Evolutionary conservation across 345 rosid genomes (phyloP).

Genomic region (Toxicodendron radicans): DNA sequence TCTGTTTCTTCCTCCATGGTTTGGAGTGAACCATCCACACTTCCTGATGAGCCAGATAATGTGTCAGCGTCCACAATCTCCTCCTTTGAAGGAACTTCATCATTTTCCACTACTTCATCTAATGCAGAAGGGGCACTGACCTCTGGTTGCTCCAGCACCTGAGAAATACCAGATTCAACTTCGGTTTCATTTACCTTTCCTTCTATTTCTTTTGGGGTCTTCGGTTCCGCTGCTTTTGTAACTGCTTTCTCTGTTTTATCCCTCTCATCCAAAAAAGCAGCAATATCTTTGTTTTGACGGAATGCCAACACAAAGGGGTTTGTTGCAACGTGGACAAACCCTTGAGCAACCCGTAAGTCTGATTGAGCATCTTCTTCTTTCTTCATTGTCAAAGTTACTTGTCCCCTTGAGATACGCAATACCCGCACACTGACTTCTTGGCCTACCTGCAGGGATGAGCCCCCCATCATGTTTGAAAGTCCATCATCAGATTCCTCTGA

Average conservation of each 20-base stretch:
- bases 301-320: constrained; percentile 83
- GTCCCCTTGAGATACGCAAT: constrained; percentile 63
- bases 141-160: constrained; percentile 26
- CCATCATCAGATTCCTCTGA: constrained; percentile 79
- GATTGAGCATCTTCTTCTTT: constrained; percentile 49
- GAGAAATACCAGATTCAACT: constrained; percentile 33
- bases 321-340: constrained; percentile 62
- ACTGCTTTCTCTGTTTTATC: constrained; percentile 44
- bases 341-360: constrained; percentile 45
- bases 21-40: constrained; percentile 26
- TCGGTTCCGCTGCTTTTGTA: constrained; percentile 18
- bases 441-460: constrained; percentile 61
- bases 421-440: constrained; percentile 80
- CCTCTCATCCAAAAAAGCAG: constrained; percentile 73
- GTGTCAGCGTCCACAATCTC: constrained; percentile 11
- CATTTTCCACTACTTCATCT: constrained; percentile 26
- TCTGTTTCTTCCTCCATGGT: constrained; percentile 26
- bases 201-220: constrained; percentile 22
- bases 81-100: constrained; percentile 21
- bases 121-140: constrained; percentile 22
- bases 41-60: constrained; percentile 15
- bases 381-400: constrained; percentile 88
- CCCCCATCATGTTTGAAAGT: constrained; percentile 62
- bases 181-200: constrained; percentile 26
- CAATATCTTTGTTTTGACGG: constrained; percentile 67